phyloP scores from a whole-genome alignment of 768 basidiomycete species.

The Hygrophorus russula region DNA sequence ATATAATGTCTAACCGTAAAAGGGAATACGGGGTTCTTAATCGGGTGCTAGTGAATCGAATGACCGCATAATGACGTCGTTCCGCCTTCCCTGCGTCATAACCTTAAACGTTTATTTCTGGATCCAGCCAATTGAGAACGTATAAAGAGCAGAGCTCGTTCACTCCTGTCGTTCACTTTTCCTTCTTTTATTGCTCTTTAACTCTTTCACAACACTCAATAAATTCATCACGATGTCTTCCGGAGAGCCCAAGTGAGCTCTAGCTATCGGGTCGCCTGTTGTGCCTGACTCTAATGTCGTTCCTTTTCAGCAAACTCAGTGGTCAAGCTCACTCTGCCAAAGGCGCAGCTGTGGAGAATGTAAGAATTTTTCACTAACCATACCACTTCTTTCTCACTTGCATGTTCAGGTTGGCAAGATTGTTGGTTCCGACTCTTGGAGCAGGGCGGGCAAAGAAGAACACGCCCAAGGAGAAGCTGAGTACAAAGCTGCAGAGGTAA shows the following conservation, averaged over 20 bases:
- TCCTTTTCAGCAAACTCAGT: slow-evolving; percentile 20
- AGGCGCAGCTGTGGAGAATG: slow-evolving; percentile 21
- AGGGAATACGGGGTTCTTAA: too few species aligned
- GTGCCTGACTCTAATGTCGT: background rate
- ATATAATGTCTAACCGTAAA: too few species aligned
- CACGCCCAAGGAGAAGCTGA: slow-evolving; percentile 33
- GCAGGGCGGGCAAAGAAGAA: slow-evolving; percentile 30
- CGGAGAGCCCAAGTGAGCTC: background rate
- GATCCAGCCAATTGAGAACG: too few species aligned
- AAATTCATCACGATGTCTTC: slow-evolving; percentile 1
- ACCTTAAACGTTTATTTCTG: too few species aligned
- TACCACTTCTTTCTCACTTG: background rate
- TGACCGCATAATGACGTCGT: too few species aligned
- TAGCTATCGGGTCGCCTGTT: background rate
- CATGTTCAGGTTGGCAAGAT: slow-evolving; percentile 23
- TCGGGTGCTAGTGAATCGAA: too few species aligned
- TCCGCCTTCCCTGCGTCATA: too few species aligned
- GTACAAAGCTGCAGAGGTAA: slow-evolving; percentile 29
- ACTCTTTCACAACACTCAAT: too few species aligned
- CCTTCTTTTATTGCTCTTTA: too few species aligned
- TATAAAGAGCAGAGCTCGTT: too few species aligned
- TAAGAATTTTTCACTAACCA: background rate
- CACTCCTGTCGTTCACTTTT: too few species aligned
- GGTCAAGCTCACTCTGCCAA: slow-evolving; percentile 29
- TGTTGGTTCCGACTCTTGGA: slow-evolving; percentile 28